These are phyloP conservation scores for Hypoxylon cercidicola DNA, from an alignment of 495 filamentous ascomycete species.

Conservation along the genomic window DNA sequence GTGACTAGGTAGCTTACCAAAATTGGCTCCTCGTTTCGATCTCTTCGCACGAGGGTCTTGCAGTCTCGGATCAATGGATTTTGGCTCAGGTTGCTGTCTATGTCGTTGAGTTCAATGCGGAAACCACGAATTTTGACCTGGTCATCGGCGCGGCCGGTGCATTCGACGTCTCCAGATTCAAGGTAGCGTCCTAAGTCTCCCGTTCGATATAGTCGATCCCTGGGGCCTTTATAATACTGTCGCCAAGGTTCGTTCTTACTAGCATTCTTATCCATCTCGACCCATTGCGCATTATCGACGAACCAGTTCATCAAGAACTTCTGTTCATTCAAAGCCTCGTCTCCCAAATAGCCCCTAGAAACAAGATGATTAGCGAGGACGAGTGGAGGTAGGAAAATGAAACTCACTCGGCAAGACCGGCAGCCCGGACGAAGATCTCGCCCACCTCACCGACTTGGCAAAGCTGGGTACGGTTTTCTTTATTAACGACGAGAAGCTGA, in stretches of 20 bases:
- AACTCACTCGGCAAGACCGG: constrained; percentile 78
- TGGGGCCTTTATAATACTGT: constrained; percentile 80
- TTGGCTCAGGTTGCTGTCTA: constrained; percentile 83
- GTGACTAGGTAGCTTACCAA: constrained; percentile 94
- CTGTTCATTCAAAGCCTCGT: constrained; percentile 72
- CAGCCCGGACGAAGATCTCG: constrained; percentile 90
- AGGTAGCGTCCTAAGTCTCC: constrained; percentile 84
- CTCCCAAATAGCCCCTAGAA: constrained; percentile 74
- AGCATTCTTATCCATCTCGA: constrained; percentile 67
- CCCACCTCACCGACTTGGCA: constrained; percentile 86
- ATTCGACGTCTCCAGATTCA: constrained; percentile 77
- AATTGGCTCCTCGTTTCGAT: constrained; percentile 89
- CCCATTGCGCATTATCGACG: constrained; percentile 78
- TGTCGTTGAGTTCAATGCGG: constrained; percentile 93
- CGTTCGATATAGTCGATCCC: constrained; percentile 87
- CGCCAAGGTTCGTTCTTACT: constrained; percentile 75
- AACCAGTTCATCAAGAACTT: constrained; percentile 96
- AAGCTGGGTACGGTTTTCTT: constrained; percentile 73
- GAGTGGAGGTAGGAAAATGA: background rate
- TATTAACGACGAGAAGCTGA: constrained; percentile 89
- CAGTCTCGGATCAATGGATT: constrained; percentile 86
- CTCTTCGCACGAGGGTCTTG: constrained; percentile 85
- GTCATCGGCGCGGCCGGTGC: constrained; percentile 82
- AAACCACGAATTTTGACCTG: constrained; percentile 98
- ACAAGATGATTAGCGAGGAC: background rate